phyloP scores from a whole-genome alignment of 2,329 filamentous ascomycete genomes.

The Grosmannia clavigera region DNA sequence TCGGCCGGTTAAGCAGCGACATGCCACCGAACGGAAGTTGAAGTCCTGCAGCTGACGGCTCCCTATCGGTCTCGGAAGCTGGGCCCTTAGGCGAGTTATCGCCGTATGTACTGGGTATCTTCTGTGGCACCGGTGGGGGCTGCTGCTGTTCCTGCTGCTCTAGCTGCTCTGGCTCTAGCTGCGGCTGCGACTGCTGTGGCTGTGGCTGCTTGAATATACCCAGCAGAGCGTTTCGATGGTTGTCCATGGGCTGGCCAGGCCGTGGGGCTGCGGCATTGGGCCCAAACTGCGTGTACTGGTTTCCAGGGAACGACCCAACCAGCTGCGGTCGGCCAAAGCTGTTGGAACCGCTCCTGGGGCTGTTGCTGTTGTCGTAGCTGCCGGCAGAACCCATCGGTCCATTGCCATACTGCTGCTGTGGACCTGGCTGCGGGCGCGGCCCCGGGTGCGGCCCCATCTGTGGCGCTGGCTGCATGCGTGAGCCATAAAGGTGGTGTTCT shows the following conservation, averaged over 20 bases:
- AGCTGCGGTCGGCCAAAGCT: not conserved
- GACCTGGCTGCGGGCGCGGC: not conserved
- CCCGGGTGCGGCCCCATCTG: not conserved
- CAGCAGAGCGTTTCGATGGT: constrained; percentile 11
- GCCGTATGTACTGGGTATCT: not conserved
- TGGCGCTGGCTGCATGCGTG: not conserved
- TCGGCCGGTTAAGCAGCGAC: constrained; percentile 25
- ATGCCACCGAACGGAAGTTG: constrained; percentile 27
- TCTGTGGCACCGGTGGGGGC: constrained; percentile 9
- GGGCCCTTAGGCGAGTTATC: constrained; percentile 13
- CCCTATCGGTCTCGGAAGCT: constrained; percentile 14
- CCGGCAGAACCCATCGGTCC: not conserved
- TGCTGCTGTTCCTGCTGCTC: constrained; percentile 5
- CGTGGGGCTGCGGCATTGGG: not conserved
- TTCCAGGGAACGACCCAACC: not conserved
- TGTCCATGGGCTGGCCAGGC: constrained; percentile 2
- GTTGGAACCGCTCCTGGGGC: not conserved
- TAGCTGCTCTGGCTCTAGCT: not conserved
- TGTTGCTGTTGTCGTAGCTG: not conserved
- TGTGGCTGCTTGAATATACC: constrained; percentile 32
- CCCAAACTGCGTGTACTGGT: not conserved
- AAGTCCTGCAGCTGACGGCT: constrained; percentile 18
- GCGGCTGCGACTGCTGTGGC: constrained; percentile 1
- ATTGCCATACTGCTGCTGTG: not conserved
- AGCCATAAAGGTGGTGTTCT: constrained; percentile 1